Evolutionary conservation across 2,329 filamentous ascomycete genomes (phyloP), one percentile per base, ranked within the genome.

Genomic region (Didymella arachidicola): DNA sequence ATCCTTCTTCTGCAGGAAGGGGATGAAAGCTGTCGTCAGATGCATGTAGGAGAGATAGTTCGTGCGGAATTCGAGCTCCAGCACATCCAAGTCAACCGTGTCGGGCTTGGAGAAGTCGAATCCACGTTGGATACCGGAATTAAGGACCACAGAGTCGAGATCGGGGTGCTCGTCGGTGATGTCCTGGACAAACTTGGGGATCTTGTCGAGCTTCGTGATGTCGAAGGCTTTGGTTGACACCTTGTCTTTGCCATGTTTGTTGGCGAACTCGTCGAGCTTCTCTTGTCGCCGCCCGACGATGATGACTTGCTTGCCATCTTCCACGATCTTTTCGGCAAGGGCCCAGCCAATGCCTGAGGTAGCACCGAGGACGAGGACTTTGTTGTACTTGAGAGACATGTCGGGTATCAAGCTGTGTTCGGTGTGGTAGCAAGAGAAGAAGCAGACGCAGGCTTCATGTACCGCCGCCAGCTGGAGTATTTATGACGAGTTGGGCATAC

Each of bases 341-440:
- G 82, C 82, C 61, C 79, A 73, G 47, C 84, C 82, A 47, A 84
- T 83, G 29, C 82, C 82, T 16, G 77, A 79, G 14, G 80, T 83
- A 36, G 83, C 84, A n/a, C 84, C 84, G 10, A 86, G 74, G 27
- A 86, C 71, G 8, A 85, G 78, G 19, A 84, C 77, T 70, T 84
- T 83, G 62, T 81, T 82, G 75, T 84, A 85, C 36, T 72, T 71
- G 58, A 81, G 75, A 60, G 77, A 66, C 82, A 83, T 78, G 60
- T 56, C 73, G 53, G 27, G 27, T 19, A 39, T 50, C n/a, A 4
- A 14, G 25, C 12, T 34, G 16, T 44, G 29, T 18, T 18, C 18
- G 26, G 5, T 18, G 22, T 18, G 12, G 22, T 44, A 19, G 29
- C 27, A 34, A 26, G 5, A 5, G 29, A n/a, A n/a, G n/a, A 14